Conservation (phyloP, 2,329 filamentous ascomycete species). For the Colletotrichum liaoningense region DNA sequence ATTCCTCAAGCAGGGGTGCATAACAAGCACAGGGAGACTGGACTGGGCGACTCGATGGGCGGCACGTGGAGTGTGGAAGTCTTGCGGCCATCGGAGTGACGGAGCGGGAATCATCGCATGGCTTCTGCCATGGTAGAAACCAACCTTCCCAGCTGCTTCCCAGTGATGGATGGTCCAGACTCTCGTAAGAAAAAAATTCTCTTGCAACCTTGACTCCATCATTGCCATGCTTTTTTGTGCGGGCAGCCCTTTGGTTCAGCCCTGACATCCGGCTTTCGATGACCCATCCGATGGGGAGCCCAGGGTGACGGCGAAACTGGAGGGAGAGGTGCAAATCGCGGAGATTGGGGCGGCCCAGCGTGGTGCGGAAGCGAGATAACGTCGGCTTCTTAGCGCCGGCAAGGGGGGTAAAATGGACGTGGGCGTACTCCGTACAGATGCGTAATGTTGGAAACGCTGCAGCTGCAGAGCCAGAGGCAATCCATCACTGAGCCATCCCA, state of each 20-base stretch:
- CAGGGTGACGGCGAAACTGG: conserved; percentile 12
- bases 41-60: neutral
- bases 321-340: conserved; percentile 14
- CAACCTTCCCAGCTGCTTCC: neutral
- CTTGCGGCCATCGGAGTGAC: neutral
- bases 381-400: conserved; percentile 9
- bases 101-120: neutral
- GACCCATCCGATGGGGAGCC: conserved; percentile 8
- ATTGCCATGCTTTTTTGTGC: neutral
- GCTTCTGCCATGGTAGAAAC: neutral
- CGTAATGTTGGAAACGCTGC: neutral
- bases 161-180: conserved; percentile 8
- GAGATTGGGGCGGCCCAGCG: conserved; percentile 30
- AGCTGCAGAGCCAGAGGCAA: conserved; percentile 3
- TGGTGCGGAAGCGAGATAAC: conserved; percentile 33
- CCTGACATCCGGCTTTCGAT: neutral
- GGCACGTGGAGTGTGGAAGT: conserved; percentile 23
- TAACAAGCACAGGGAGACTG: conserved; percentile 14
- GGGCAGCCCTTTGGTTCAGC: neutral
- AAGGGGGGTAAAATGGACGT: neutral
- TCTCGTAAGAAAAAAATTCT: neutral
- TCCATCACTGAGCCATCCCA: neutral
- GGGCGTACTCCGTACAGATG: neutral
- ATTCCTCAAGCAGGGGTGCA: conserved; percentile 2
- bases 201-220: conserved; percentile 17